Base-by-base conservation (phyloP, 1,284 basidiomycete genomes). In the Polyporus tsugae region DNA sequence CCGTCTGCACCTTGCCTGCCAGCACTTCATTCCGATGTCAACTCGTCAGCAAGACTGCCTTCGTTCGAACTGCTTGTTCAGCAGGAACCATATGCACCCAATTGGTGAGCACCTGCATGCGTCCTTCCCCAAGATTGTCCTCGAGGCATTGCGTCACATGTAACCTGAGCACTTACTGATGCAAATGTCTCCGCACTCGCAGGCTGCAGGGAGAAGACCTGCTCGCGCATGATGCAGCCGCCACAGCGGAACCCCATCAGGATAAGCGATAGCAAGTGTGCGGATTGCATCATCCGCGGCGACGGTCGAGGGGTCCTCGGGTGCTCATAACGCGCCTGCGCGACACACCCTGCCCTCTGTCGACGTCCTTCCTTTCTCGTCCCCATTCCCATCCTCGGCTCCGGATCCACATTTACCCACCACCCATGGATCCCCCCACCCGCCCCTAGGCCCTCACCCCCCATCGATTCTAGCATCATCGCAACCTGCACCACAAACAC, bases 21-120 rank as follows among this genome's bases (percentile, higher is more conserved):
- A 87, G n/a, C 92, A 94, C 79, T 94, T 94, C 78, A 82, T 88
- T 68, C 85, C 89, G 62, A 91, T 94, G 87, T 86, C 89, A 52
- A 92, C 92, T 29, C 86, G 84, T 65, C 79, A 86, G 60, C 85
- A 91, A 75, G 92, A 94, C 77, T 94, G 92, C 74, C 78, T 88
- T 62, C 82, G 82, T 65, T 75, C 81, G 6, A 85, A 87, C 74
- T 94, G 92, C 78, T 78, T 92, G 69, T 94, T 94, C 79, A 94
- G 93, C 76, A 78, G 81, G 76, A 83, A 89, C 68, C 91, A 93
- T 72, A 75, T 78, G 19, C 89, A 92, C 77, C 82, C 82, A 60
- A 76, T 81, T 64, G 86, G 91, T 91, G 74, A 74, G 86, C 76
- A 33, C 22, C 49, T 52, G 19, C 17, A 44, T 44, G 46, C 22